phyloP scores from a whole-genome alignment of 257 asterid species.

The Apocynum venetum region DNA sequence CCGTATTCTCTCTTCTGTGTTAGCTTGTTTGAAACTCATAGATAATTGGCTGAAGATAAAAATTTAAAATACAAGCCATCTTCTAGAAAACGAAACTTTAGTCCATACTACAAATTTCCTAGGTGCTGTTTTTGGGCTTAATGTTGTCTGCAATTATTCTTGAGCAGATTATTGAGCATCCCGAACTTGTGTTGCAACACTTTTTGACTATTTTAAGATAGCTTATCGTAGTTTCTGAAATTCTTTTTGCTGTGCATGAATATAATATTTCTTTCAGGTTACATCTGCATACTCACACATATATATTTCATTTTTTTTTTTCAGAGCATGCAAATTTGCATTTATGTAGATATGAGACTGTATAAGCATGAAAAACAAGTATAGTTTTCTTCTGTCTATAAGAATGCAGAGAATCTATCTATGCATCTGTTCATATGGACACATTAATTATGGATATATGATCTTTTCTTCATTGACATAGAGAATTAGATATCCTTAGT shows the following conservation, averaged over 20 bases:
- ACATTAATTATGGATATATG: neutral
- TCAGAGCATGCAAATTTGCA: too few species aligned
- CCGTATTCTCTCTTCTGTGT: neutral
- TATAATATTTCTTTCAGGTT: neutral
- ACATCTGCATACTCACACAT: neutral
- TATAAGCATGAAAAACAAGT: neutral
- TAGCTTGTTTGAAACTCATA: neutral
- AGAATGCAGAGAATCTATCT: neutral
- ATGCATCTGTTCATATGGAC: neutral
- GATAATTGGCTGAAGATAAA: neutral
- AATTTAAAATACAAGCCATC: neutral
- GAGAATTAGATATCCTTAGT: neutral
- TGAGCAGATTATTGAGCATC: neutral
- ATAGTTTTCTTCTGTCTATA: neutral
- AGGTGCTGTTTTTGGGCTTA: neutral
- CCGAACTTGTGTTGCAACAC: neutral
- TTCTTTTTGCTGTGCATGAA: neutral
- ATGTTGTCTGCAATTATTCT: neutral
- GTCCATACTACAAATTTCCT: neutral
- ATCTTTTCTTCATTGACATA: neutral
- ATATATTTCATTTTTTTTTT: too few species aligned
- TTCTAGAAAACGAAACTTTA: neutral
- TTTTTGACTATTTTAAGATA: neutral
- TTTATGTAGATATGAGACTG: neutral
- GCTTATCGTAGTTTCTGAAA: neutral